Percentiles rank a stretch among this genome's conserved stretches.
These are phyloP conservation scores for Paratinospora sagittata DNA, from an alignment of 164 flowering plant genomes.

Conservation along the genomic window DNA sequence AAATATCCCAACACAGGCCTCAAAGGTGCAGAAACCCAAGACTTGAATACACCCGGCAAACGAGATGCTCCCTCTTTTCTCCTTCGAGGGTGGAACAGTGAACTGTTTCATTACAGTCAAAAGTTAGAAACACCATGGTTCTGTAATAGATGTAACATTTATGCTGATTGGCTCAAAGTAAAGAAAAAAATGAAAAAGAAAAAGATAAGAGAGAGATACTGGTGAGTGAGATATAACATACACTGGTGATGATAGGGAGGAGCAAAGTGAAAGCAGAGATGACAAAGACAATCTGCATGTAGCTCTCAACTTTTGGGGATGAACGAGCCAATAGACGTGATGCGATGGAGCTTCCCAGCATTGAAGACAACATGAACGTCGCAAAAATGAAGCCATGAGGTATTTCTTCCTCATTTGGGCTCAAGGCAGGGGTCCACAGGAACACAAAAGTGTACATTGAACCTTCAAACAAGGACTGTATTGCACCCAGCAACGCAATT, in stretches of 20 bases:
- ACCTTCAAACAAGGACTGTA: slow-evolving; percentile 95
- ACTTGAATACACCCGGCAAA: slow-evolving; percentile 69
- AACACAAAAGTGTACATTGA: slow-evolving; percentile 99
- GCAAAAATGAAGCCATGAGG: slow-evolving; percentile 98
- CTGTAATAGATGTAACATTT: not conserved
- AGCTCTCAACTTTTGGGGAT: slow-evolving; percentile 72
- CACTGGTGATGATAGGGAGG: slow-evolving; percentile 70
- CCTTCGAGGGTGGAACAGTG: slow-evolving; percentile 53
- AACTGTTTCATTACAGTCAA: slow-evolving; percentile 40
- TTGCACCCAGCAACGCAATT: slow-evolving; percentile 90
- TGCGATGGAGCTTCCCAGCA: slow-evolving; percentile 96
- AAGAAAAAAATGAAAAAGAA: not conserved
- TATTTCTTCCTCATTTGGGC: slow-evolving; percentile 90
- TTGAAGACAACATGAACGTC: slow-evolving; percentile 93
- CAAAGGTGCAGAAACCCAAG: slow-evolving; percentile 86
- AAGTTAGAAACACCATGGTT: slow-evolving; percentile 19
- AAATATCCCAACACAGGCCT: slow-evolving; percentile 90
- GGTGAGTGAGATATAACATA: slow-evolving; percentile 23
- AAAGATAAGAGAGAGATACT: not conserved
- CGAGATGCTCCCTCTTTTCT: slow-evolving; percentile 73
- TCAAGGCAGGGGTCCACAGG: slow-evolving; percentile 97
- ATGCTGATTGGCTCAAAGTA: not conserved
- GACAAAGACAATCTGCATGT: slow-evolving; percentile 90
- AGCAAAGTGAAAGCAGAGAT: slow-evolving; percentile 61
- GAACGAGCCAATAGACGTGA: slow-evolving; percentile 71